These are phyloP conservation scores for Epichloe sp. DNA, from an alignment of 2,329 filamentous ascomycete genomes.

Conservation along the genomic window DNA sequence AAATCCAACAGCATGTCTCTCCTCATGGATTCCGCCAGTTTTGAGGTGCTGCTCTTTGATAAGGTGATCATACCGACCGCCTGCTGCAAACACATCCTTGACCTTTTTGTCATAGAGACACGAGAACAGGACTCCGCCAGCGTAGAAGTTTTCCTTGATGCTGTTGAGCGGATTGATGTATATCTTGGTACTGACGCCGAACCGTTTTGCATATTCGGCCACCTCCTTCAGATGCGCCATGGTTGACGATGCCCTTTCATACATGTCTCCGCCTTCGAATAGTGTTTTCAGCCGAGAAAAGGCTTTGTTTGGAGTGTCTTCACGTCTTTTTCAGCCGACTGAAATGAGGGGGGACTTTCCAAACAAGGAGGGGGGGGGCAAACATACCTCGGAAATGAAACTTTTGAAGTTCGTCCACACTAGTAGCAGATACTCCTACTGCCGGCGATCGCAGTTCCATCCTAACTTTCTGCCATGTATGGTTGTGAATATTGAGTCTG, in stretches of 20 bases:
- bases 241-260: conserved; percentile 60
- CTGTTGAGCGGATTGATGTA: conserved; percentile 78
- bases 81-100: conserved; percentile 79
- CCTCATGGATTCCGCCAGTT: conserved; percentile 45
- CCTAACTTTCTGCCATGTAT: conserved; percentile 72
- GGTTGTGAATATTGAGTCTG: conserved; percentile 70
- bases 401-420: conserved; percentile 73
- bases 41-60: conserved; percentile 73
- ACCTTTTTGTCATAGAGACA: conserved; percentile 78
- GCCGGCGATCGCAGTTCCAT: conserved; percentile 69
- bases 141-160: conserved; percentile 84
- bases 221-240: conserved; percentile 74
- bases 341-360: neutral
- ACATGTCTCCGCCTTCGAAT: conserved; percentile 51
- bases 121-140: conserved; percentile 75
- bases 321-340: conserved; percentile 9
- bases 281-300: conserved; percentile 45
- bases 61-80: conserved; percentile 81
- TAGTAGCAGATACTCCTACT: conserved; percentile 76
- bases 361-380: neutral
- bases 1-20: conserved; percentile 80
- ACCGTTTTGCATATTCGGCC: conserved; percentile 59
- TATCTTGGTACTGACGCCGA: conserved; percentile 63
- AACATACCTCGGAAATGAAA: conserved; percentile 75
- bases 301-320: conserved; percentile 42